Evolutionary conservation across 495 filamentous ascomycete genomes (phyloP).

Genomic region (Neurospora discreta): DNA sequence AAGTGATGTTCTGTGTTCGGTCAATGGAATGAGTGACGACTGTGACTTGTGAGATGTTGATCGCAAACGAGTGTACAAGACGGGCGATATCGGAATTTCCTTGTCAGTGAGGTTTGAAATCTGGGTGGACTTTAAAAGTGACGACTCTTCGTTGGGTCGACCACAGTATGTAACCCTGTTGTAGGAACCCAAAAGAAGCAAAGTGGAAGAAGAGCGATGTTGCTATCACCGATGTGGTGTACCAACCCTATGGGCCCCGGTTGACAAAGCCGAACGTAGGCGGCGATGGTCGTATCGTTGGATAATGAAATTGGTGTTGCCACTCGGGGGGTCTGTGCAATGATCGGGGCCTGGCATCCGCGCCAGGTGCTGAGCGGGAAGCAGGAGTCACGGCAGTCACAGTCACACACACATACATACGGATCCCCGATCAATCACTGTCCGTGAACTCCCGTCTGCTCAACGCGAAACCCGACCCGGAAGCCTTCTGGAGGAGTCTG

Average conservation of each 20-base stretch:
- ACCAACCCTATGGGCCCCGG: background rate
- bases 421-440: background rate
- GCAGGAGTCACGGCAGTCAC: background rate
- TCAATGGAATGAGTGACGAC: background rate
- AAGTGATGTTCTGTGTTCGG: background rate
- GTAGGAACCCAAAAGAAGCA: background rate
- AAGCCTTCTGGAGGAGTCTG: background rate
- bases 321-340: background rate
- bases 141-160: background rate
- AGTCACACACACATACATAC: background rate
- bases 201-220: background rate
- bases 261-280: background rate
- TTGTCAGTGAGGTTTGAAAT: background rate
- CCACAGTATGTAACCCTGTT: background rate
- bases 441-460: background rate
- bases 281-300: background rate
- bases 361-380: too few relatives aligned
- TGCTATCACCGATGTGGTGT: background rate
- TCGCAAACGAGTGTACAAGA: background rate
- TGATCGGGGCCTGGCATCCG: too few relatives aligned
- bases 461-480: background rate
- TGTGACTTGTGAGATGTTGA: background rate
- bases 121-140: background rate
- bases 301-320: background rate
- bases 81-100: background rate